Base-by-base conservation (phyloP, 306 rosid species). In the Spatholobus suberectus region DNA sequence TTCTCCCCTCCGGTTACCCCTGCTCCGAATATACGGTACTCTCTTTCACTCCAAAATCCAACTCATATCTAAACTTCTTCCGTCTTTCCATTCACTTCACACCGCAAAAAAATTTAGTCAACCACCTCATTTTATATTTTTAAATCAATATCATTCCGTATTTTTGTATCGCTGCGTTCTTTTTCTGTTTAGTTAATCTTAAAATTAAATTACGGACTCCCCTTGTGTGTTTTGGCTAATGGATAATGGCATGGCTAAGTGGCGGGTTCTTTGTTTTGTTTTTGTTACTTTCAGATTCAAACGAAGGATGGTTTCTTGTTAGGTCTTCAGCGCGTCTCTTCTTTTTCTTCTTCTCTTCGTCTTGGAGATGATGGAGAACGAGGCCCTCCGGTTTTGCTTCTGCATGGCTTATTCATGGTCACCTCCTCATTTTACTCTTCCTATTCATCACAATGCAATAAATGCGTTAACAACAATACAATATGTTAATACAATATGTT, bases 321-420 rank as follows among this genome's bases (percentile, higher is more conserved):
- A 89, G 97, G 89, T 78, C 91, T 96, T 80, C 98, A 90, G 73
- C 98, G 97, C 20, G 98, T 95, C 27, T 86, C 93, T 72, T 89
- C 91, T 77, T 84, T 91, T 68, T 86, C 92, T 65, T 90, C 97
- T 79, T 29, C 61, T 55, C 61, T 14, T 46, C 57, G 84, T 18
- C 37, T 51, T 77, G 77, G 79, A 21, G 26, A 81, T 61, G 63
- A 78, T 46, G 85, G 54, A 70, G 62, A 79, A 59, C 84, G 79
- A 27, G 91, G 93, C 26, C 92, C 91, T 75, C 97, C 99, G 52
- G 88, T 93, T 84, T 88, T 95, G 82, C 98, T 95, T 75, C 92
- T 78, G 81, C 99, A 95, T 78, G 99, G 99, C 2, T 88, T 95
- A 65, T 92, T 95, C 90, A 89, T 91, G 90, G 84, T 80, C 44